A percentile compares a stretch with the other conserved stretches of the same genome.
Evolutionary conservation across 257 asterid genomes (phyloP).

Genomic region (Capsicum pubescens): DNA sequence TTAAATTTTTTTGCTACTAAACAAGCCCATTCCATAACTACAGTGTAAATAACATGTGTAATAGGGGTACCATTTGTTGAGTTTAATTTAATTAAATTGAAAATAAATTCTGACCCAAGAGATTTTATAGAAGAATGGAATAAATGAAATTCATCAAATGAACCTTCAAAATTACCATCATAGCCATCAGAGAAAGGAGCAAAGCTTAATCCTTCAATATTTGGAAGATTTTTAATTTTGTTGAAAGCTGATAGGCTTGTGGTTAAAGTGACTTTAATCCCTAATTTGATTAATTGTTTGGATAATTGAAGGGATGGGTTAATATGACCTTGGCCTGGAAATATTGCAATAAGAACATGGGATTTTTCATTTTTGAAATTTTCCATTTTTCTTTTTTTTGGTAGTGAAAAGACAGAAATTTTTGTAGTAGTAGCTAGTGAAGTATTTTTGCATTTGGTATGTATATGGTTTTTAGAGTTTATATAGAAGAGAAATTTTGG

Average conservation of each 20-base stretch:
- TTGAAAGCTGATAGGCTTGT: neutral
- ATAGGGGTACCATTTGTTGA: neutral
- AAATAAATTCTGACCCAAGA: slow-evolving; percentile 23
- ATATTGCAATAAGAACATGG: slow-evolving; percentile 36
- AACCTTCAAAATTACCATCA: slow-evolving; percentile 13
- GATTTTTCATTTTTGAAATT: neutral
- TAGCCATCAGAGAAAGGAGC: slow-evolving; percentile 32
- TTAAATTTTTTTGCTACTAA: slow-evolving; percentile 9
- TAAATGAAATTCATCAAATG: neutral
- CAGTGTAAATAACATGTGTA: slow-evolving; percentile 12
- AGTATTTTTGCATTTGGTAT: neutral
- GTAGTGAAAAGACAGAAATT: neutral
- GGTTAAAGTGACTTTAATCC: slow-evolving; percentile 28
- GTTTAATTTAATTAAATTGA: neutral
- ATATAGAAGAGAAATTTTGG: neutral
- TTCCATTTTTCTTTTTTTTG: neutral
- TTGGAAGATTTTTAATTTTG: slow-evolving; percentile 1
- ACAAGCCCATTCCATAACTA: slow-evolving; percentile 21
- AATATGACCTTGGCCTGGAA: slow-evolving; percentile 42
- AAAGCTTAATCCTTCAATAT: neutral
- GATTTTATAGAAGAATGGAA: neutral
- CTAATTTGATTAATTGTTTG: slow-evolving; percentile 18
- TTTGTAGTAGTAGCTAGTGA: neutral
- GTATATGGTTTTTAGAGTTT: neutral
- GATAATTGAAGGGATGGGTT: slow-evolving; percentile 37